Conservation (phyloP, 345 rosid genomes). For the Melaleuca quinquenervia region DNA sequence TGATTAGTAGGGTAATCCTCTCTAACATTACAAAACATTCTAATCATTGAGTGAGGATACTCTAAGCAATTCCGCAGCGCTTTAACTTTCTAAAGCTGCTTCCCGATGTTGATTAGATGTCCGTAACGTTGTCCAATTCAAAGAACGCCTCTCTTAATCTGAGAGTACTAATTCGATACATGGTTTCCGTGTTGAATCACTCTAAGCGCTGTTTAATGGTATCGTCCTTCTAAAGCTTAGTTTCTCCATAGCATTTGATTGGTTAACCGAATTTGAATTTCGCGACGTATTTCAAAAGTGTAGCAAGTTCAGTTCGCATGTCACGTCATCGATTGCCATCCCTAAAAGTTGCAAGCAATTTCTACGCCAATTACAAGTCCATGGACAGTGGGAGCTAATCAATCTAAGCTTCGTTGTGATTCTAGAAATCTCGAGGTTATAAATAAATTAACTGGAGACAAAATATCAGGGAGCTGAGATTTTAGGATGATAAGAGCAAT, state of each 20-base stretch:
- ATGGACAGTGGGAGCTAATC: neutral
- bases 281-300: too few relatives aligned
- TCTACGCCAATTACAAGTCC: neutral
- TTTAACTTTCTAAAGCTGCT: neutral
- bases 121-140: neutral
- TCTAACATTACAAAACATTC: neutral
- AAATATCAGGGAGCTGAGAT: neutral
- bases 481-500: neutral
- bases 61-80: neutral
- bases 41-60: neutral
- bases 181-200: neutral
- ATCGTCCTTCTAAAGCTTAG: too few relatives aligned
- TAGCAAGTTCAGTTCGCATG: neutral
- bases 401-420: neutral
- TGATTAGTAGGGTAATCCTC: neutral
- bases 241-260: too few relatives aligned
- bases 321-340: neutral
- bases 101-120: neutral
- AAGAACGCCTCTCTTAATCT: neutral
- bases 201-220: neutral
- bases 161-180: neutral
- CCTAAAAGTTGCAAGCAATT: neutral
- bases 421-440: neutral
- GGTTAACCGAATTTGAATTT: neutral
- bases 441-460: neutral